Percentiles rank a stretch among this genome's conserved stretches.
Conservation (phyloP, 2,329 filamentous ascomycete species). For the Trichocomaceae sp. region DNA sequence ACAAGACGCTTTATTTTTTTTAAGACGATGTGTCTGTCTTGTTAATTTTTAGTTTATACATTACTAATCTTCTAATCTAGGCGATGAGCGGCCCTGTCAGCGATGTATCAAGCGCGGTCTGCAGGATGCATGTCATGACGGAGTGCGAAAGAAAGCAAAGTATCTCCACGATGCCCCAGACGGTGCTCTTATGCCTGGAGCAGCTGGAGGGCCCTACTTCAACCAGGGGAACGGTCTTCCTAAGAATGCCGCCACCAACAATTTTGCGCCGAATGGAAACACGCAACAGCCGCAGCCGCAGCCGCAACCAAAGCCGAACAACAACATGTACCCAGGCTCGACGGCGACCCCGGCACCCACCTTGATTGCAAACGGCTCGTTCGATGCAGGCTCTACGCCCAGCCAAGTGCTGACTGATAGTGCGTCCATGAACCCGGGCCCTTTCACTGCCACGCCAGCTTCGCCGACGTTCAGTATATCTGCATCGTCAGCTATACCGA, state of each 20-base stretch:
- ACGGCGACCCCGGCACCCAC: slow-evolving; percentile 19
- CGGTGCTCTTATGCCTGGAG: slow-evolving; percentile 79
- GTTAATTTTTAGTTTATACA: slow-evolving; percentile 11
- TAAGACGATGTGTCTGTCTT: slow-evolving; percentile 9
- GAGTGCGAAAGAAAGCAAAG: slow-evolving; percentile 96
- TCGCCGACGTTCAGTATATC: slow-evolving; percentile 63
- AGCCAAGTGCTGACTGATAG: slow-evolving; percentile 40
- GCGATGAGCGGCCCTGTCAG: slow-evolving; percentile 89
- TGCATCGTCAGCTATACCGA: slow-evolving; percentile 32
- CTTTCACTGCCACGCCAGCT: slow-evolving; percentile 59
- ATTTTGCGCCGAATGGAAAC: slow-evolving; percentile 28
- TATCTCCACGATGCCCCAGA: slow-evolving; percentile 94
- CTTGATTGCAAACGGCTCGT: slow-evolving; percentile 28
- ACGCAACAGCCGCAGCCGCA: slow-evolving; percentile 39
- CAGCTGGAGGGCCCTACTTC: slow-evolving; percentile 61
- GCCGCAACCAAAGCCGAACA: slow-evolving; percentile 22
- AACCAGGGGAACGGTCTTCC: slow-evolving; percentile 41
- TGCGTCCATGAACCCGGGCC: slow-evolving; percentile 41
- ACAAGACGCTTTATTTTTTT: not conserved
- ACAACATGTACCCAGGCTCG: slow-evolving; percentile 29
- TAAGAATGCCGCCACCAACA: slow-evolving; percentile 20
- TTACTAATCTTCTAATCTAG: slow-evolving; percentile 30
- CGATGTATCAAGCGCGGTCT: slow-evolving; percentile 91
- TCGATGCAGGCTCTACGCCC: slow-evolving; percentile 35
- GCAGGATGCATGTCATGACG: slow-evolving; percentile 87